Evolutionary conservation across 768 basidiomycete genomes (phyloP).

Genomic region (Phlebiopsis gigantea): DNA sequence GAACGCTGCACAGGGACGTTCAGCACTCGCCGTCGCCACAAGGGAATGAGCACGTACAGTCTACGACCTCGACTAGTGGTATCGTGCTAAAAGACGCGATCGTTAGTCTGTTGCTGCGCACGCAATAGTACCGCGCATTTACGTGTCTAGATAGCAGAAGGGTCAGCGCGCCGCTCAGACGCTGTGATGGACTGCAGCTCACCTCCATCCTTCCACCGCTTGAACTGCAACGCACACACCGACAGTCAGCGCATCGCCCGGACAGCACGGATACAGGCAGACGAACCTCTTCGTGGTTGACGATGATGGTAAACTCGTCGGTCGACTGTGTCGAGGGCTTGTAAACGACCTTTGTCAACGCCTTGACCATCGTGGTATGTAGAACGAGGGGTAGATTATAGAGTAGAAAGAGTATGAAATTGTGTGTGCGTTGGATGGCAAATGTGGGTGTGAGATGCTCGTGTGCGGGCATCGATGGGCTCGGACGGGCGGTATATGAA

Average conservation of each 20-base stretch:
- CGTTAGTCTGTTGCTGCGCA: neutral
- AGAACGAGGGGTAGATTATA: neutral
- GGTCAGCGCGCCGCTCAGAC: slow-evolving; percentile 9
- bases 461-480: neutral
- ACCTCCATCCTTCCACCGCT: slow-evolving; percentile 82
- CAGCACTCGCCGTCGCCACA: neutral
- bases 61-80: slow-evolving; percentile 72
- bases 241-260: neutral
- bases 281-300: slow-evolving; percentile 59
- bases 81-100: slow-evolving; percentile 44
- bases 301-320: slow-evolving; percentile 68
- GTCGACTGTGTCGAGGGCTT: slow-evolving; percentile 69
- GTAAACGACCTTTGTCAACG: slow-evolving; percentile 69
- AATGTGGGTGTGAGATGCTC: neutral
- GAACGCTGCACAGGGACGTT: slow-evolving; percentile 47
- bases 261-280: neutral
- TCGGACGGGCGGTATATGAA: neutral
- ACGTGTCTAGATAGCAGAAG: slow-evolving; percentile 52
- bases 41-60: slow-evolving; percentile 47
- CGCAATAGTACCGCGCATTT: slow-evolving; percentile 26
- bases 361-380: slow-evolving; percentile 23
- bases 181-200: slow-evolving; percentile 24
- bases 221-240: slow-evolving; percentile 39
- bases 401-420: neutral
- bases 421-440: neutral